Evolutionary conservation across 208 protist species (phyloP).

Genomic region (Tritrichomonas musculus): DNA sequence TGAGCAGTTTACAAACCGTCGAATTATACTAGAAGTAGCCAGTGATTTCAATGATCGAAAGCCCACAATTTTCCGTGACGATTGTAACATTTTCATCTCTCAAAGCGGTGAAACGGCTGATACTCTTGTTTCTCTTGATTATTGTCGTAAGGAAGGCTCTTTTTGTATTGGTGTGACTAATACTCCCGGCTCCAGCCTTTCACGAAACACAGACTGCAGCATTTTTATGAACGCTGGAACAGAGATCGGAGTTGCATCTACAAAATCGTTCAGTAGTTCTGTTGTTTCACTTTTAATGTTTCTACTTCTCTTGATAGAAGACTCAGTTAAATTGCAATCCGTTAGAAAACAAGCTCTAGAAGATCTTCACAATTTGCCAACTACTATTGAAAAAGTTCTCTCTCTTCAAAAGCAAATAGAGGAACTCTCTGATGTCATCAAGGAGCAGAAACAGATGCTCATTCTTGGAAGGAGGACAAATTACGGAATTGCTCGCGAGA

Average conservation of each 20-base stretch:
- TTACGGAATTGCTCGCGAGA: constrained; percentile 52
- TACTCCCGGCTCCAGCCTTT: constrained; percentile 59
- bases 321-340: not conserved
- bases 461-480: constrained; percentile 53
- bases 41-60: constrained; percentile 31
- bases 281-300: not conserved
- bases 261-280: constrained; percentile 55
- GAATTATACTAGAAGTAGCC: constrained; percentile 13
- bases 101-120: constrained; percentile 63
- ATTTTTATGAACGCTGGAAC: constrained; percentile 60
- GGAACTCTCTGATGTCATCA: constrained; percentile 49
- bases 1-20: not conserved
- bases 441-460: constrained; percentile 47
- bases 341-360: not conserved
- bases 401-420: constrained; percentile 35
- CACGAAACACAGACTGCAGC: constrained; percentile 52
- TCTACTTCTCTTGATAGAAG: not conserved
- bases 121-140: constrained; percentile 48
- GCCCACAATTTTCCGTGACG: not conserved
- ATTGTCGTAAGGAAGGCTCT: constrained; percentile 47
- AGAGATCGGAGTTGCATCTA: constrained; percentile 63
- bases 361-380: not conserved
- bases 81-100: constrained; percentile 47
- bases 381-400: not conserved
- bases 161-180: constrained; percentile 57